Evolutionary conservation across 2,329 filamentous ascomycete genomes (phyloP), one percentile per base, ranked within the genome.

Genomic region (Tolypocladium tundrense): DNA sequence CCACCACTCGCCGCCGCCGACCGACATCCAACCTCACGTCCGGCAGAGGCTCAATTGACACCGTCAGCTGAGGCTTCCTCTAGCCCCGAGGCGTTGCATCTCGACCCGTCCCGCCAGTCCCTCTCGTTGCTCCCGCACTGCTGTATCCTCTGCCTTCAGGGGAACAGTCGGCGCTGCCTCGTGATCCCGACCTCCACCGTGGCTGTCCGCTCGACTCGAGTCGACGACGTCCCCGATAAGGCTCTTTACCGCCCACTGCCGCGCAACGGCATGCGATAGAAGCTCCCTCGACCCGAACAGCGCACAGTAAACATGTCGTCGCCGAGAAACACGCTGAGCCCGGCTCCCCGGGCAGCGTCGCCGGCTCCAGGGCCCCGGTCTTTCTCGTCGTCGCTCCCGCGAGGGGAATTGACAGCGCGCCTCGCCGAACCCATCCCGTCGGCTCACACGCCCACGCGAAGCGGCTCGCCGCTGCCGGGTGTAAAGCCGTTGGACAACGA

Each of bases 381-480:
- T 13, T 77, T 75, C 61, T 76, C 78, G 58, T 77, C 78, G 54
- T 83, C 82, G 10, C 67, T 81, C 33, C 81, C 81, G 50, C 80
- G 84, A 69, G 81, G 80, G 55, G 78, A 84, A 61, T 75, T 81
- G 53, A 87, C 81, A 55, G 84, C 84, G 58, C 79, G 84, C 61
- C 77, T 87, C 56, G 82, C 82, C 52, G 82, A 81, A 35, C 83
- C 83, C 39, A 73, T 84, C 24, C 76, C 77, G 37, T 72, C 75
- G 52, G 68, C 69, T 54, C 69, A 73, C 27, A 71, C 72, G 41
- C 69, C 70, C 57, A 74, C 77, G 27, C 66, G 71, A 53, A 67
- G 66, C 53, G 66, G 59, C 48, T 74, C 73, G 31, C 72, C 72
- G 61, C 63, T 39, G 64, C 67, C 7, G 62, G 67, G 53, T 60